Percentiles rank a stretch among this genome's conserved stretches.
These are phyloP conservation scores for Pyrenula aspistea DNA, from an alignment of 495 filamentous ascomycete species.

Conservation along the genomic window DNA sequence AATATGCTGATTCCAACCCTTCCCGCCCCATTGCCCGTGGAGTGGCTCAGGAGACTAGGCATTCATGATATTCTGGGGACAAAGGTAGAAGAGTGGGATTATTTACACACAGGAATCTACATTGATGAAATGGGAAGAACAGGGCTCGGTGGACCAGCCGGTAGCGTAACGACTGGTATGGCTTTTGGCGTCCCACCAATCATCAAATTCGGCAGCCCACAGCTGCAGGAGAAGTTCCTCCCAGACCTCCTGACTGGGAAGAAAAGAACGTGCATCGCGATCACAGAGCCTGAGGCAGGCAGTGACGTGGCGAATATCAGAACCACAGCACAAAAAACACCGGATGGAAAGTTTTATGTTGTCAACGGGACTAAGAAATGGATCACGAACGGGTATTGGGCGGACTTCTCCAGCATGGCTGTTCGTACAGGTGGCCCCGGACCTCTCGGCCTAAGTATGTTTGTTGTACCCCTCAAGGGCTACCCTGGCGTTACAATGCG, in stretches of 20 bases:
- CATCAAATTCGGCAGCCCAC: conserved; percentile 48
- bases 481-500: conserved; percentile 54
- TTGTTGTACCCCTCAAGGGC: conserved; percentile 55
- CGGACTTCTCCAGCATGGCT: conserved; percentile 59
- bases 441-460: conserved; percentile 45
- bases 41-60: conserved; percentile 51
- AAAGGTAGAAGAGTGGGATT: conserved; percentile 65
- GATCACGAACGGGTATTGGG: conserved; percentile 73
- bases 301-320: conserved; percentile 60
- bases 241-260: conserved; percentile 55
- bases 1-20: conserved; percentile 56
- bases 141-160: conserved; percentile 47
- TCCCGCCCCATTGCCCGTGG: conserved; percentile 53
- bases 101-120: conserved; percentile 58
- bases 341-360: conserved; percentile 55
- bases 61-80: conserved; percentile 53
- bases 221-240: conserved; percentile 50
- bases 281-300: conserved; percentile 64
- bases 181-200: conserved; percentile 62
- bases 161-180: conserved; percentile 53
- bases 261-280: conserved; percentile 60
- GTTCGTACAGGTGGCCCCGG: conserved; percentile 59
- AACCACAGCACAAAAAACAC: conserved; percentile 51
- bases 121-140: conserved; percentile 56
- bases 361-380: conserved; percentile 75